Base-by-base conservation (phyloP, 768 basidiomycete species). In the Pholiota molesta region DNA sequence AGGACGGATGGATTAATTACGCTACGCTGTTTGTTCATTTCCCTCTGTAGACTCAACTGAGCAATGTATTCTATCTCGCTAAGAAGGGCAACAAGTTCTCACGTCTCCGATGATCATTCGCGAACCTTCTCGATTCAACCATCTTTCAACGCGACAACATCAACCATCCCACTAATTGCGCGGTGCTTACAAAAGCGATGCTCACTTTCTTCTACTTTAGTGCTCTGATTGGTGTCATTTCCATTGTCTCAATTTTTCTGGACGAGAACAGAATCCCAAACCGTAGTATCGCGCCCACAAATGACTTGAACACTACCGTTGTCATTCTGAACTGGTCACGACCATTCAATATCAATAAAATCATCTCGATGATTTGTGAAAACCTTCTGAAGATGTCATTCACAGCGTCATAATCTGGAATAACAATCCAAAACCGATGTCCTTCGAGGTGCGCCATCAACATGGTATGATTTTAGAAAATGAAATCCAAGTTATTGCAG, bases 1-100 rank as follows among this genome's bases (percentile, higher is more conserved):
- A 76, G 89, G 86, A 45, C 86, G 96, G 72, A 95, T 97, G 94
- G 96, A 98, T 74, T 98, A 78, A 80, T 61, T 67, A 56, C 62
- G 42, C 57, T 57, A 57, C 53, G 44, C 62, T 58, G 40, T 62
- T 37, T 62, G 58, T 55, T 66, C 57, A 29, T 57, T 64, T 59
- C 55, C 63, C 19, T 53, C 28, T 44, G n/a, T 61, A 44, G 21
- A 51, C 40, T 64, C 44, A 42, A 44, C 54, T 66, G 55, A 55
- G 42, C 61, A 62, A 52, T 65, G 61, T 65, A 62, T 56, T 60
- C 59, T 42, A 60, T 55, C 56, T 51, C 45, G 40, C 44, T 42
- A 39, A 51, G 52, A 58, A 47, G 55, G 47, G 59, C 59, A 52
- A 52, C 31, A 26, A 40, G n/a, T 55, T 61, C 60, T 44, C 60